A percentile compares a stretch with the other conserved stretches of the same genome.
phyloP scores from a whole-genome alignment of 441 rosid species.

The Gossypium davidsonii region DNA sequence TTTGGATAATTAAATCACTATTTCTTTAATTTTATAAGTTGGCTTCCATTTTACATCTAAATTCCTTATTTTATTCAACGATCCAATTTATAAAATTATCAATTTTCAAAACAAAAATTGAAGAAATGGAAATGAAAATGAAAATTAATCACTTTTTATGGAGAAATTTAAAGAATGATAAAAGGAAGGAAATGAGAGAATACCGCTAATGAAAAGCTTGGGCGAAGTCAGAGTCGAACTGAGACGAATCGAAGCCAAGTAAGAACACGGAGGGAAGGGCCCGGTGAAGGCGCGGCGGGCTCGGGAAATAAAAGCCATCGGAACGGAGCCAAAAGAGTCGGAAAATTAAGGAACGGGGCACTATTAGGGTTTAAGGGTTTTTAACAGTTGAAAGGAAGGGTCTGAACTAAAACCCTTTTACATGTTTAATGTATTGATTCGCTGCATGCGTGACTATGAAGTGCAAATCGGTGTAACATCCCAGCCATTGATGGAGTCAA shows the following conservation, averaged over 20 bases:
- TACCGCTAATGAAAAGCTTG: constrained; percentile 29
- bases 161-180: neutral
- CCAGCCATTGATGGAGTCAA: no score
- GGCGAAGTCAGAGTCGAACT: constrained; percentile 67
- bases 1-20: neutral
- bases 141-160: neutral
- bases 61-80: neutral
- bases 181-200: neutral
- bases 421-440: neutral
- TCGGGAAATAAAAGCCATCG: constrained; percentile 51
- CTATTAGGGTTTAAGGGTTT: neutral
- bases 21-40: neutral
- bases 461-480: neutral
- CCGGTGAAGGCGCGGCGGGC: constrained; percentile 35
- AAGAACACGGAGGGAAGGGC: constrained; percentile 27
- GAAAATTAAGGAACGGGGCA: neutral
- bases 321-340: neutral
- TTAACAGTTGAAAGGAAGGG: no score
- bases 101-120: neutral
- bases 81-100: neutral
- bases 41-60: neutral
- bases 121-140: neutral
- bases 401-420: neutral
- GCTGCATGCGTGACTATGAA: neutral
- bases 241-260: constrained; percentile 30